Conservation (phyloP, 495 filamentous ascomycete genomes). For the Talaromyces borbonicus region DNA sequence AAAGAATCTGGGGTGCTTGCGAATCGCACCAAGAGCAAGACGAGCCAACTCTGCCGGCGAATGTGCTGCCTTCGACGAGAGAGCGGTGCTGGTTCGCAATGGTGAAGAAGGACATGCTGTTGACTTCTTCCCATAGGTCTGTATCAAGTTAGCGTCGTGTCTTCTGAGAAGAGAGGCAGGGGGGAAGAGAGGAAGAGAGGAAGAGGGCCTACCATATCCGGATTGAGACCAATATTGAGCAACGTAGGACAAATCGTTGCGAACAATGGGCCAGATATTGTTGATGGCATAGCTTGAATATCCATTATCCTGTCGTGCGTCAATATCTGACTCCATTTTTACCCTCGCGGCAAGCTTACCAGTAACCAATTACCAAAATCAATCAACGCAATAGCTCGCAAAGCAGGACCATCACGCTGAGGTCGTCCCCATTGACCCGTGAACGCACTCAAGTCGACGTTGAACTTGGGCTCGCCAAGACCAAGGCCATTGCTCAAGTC, state of each 20-base stretch:
- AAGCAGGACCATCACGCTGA: conserved; percentile 50
- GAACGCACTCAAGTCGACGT: conserved; percentile 43
- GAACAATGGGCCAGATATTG: conserved; percentile 44
- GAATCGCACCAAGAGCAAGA: conserved; percentile 34
- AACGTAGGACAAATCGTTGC: conserved; percentile 52
- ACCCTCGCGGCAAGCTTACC: not conserved
- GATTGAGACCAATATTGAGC: conserved; percentile 57
- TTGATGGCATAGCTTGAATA: conserved; percentile 20
- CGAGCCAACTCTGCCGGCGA: conserved; percentile 38
- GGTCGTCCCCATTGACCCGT: conserved; percentile 51
- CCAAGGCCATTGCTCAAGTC: conserved; percentile 39
- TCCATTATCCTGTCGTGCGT: conserved; percentile 16
- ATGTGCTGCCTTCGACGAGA: conserved; percentile 52
- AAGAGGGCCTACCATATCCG: conserved; percentile 12
- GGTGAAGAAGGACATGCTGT: conserved; percentile 53
- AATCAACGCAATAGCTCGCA: conserved; percentile 31
- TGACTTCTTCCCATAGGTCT: conserved; percentile 66
- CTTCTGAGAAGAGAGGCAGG: too few relatives aligned
- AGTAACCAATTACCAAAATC: conserved; percentile 25
- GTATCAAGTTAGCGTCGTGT: conserved; percentile 8
- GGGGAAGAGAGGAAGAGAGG: not conserved
- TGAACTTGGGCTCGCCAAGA: conserved; percentile 55
- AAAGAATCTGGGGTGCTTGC: conserved; percentile 41
- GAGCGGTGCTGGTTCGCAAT: conserved; percentile 46
- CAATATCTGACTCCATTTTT: not conserved